phyloP scores from a whole-genome alignment of 495 filamentous ascomycete species.

The Annulohypoxylon stygium region DNA sequence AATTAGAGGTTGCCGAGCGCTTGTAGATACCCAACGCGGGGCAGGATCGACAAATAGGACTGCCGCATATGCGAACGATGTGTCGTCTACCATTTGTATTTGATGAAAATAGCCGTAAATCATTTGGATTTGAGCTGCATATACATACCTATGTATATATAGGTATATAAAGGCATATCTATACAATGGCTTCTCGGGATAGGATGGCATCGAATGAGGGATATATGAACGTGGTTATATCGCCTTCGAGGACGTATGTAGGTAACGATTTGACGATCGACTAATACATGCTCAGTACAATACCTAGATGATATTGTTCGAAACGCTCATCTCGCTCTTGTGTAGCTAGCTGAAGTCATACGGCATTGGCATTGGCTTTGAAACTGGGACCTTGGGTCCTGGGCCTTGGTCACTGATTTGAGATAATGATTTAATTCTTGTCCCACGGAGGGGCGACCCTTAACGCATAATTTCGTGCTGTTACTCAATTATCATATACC shows the following conservation, averaged over 20 bases:
- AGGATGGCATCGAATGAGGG: background rate
- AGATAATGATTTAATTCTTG: conserved; percentile 21
- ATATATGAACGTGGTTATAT: background rate
- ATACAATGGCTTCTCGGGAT: background rate
- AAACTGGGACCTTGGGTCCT: too few relatives aligned
- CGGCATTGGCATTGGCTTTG: conserved; percentile 1
- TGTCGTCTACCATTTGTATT: conserved; percentile 20
- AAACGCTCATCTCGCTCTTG: background rate
- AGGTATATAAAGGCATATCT: background rate
- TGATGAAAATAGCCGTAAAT: conserved; percentile 15
- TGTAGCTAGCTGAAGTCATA: conserved; percentile 31
- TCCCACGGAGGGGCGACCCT: conserved; percentile 22
- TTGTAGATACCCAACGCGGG: conserved; percentile 48
- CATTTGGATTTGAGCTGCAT: too few relatives aligned
- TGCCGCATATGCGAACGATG: conserved; percentile 29
- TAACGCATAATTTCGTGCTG: conserved; percentile 31
- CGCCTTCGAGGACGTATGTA: too few relatives aligned
- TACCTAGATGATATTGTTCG: background rate
- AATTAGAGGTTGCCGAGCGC: conserved; percentile 46
- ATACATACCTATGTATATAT: too few relatives aligned
- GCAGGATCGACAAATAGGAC: conserved; percentile 43
- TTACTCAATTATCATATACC: background rate
- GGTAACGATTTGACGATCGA: too few relatives aligned
- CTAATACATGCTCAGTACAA: too few relatives aligned
- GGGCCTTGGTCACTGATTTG: conserved; percentile 3